These are phyloP conservation scores for Ophiostoma angusticollis DNA, from an alignment of 2,329 filamentous ascomycete species.

Conservation along the genomic window DNA sequence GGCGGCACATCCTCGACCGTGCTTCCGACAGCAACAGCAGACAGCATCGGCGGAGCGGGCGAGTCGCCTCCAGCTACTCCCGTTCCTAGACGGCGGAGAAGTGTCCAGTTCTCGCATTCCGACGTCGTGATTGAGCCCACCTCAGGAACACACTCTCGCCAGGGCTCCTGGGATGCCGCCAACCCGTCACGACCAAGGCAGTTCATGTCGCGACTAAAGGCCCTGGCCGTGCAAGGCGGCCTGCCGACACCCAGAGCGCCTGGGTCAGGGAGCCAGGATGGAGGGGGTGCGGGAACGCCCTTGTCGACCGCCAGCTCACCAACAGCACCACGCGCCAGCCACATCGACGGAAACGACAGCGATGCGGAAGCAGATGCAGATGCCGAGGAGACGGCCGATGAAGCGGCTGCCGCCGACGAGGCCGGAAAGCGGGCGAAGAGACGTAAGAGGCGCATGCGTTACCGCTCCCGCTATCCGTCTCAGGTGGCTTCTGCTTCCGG, in stretches of 20 bases:
- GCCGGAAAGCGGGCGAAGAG: slow-evolving; percentile 42
- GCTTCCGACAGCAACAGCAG: not conserved
- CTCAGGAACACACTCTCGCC: slow-evolving; percentile 23
- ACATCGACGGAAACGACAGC: slow-evolving; percentile 41
- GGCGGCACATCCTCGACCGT: not conserved
- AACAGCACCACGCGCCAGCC: slow-evolving; percentile 27
- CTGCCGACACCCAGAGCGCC: slow-evolving; percentile 34
- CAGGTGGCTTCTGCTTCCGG: slow-evolving; percentile 36
- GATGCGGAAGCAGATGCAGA: slow-evolving; percentile 41
- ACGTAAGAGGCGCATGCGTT: slow-evolving; percentile 46
- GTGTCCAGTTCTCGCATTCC: slow-evolving; percentile 61
- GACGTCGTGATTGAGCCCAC: slow-evolving; percentile 32
- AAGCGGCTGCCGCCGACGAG: slow-evolving; percentile 41
- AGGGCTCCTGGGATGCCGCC: slow-evolving; percentile 55
- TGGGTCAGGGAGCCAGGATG: slow-evolving; percentile 14
- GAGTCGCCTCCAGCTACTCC: slow-evolving; percentile 10
- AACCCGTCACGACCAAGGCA: slow-evolving; percentile 49
- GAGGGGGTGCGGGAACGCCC: slow-evolving; percentile 22
- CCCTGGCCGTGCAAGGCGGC: slow-evolving; percentile 46
- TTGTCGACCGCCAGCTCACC: slow-evolving; percentile 37
- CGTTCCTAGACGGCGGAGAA: slow-evolving; percentile 35
- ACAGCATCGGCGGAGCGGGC: not conserved
- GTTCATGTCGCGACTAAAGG: slow-evolving; percentile 68
- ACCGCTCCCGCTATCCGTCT: slow-evolving; percentile 30
- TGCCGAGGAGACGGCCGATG: slow-evolving; percentile 76